Conservation (phyloP, 192 early-diverging fungal species). For the Nowakowskiella sp. region DNA sequence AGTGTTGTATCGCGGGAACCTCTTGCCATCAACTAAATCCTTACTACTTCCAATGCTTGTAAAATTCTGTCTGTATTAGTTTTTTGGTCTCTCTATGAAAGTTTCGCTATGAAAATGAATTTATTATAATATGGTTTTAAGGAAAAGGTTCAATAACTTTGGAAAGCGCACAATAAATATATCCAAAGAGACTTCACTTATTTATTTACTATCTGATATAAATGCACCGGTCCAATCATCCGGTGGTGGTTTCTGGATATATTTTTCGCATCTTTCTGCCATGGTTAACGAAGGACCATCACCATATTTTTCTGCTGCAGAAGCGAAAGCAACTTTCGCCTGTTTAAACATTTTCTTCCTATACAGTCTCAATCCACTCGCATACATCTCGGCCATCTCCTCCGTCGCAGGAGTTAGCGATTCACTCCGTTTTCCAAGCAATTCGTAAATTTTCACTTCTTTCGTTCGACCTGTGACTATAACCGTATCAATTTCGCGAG, state of each 20-base stretch:
- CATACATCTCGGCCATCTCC: slow-evolving; percentile 20
- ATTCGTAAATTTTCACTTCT: slow-evolving; percentile 34
- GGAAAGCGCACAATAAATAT: no score
- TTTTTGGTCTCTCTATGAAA: no score
- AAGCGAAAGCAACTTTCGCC: slow-evolving; percentile 8
- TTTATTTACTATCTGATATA: slow-evolving; percentile 31
- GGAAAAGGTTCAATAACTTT: no score
- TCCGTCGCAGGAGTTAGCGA: slow-evolving; percentile 1
- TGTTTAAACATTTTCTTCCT: slow-evolving; percentile 20
- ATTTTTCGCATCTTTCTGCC: slow-evolving; percentile 27
- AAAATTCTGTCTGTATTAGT: no score
- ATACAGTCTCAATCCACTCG: slow-evolving; percentile 25
- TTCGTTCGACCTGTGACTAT: slow-evolving; percentile 35
- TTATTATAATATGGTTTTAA: no score
- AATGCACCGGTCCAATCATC: slow-evolving; percentile 37
- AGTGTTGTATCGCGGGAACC: slow-evolving; percentile 3
- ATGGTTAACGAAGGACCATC: slow-evolving; percentile 36
- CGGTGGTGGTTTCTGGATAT: slow-evolving; percentile 24
- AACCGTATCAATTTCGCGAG: slow-evolving; percentile 38
- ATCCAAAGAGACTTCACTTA: no score
- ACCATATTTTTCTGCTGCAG: slow-evolving; percentile 18
- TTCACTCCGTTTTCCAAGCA: slow-evolving; percentile 33
- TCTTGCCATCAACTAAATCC: background rate
- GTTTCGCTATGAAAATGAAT: no score
- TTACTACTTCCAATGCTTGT: slow-evolving; percentile 6